These are phyloP conservation scores for Starmerella cellae DNA, from an alignment of 805 yeast genomes.

Conservation along the genomic window DNA sequence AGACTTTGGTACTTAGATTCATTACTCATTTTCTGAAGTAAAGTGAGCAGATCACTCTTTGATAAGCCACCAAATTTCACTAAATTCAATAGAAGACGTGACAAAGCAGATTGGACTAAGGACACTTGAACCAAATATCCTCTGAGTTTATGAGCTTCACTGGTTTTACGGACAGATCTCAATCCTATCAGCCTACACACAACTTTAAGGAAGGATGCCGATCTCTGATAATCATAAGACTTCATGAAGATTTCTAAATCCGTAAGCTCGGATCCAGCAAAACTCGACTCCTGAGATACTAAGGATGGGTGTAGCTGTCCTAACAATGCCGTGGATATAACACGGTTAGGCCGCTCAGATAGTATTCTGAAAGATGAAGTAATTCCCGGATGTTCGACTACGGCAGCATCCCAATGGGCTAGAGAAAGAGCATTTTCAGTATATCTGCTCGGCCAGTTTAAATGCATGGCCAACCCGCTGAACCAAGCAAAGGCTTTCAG, in stretches of 20 bases:
- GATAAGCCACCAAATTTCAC: not conserved
- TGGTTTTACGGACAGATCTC: not conserved
- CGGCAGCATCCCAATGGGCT: constrained; percentile 1
- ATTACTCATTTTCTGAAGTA: not conserved
- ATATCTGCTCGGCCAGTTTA: not conserved
- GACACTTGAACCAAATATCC: not conserved
- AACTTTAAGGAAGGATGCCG: not conserved
- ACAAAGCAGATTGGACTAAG: not conserved
- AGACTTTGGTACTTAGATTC: not conserved
- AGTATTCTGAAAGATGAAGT: constrained; percentile 1
- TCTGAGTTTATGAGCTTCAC: not conserved
- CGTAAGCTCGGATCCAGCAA: constrained; percentile 1
- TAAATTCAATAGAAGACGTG: not conserved
- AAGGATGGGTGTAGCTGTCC: not conserved
- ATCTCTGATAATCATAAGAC: constrained; percentile 8
- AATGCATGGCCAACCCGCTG: constrained; percentile 1
- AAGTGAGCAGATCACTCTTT: not conserved
- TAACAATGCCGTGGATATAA: not conserved
- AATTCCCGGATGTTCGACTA: not conserved
- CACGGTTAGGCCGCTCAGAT: not conserved
- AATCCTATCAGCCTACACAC: not conserved
- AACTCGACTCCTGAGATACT: not conserved
- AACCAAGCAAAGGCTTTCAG: constrained; percentile 11
- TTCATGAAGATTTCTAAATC: constrained; percentile 7
- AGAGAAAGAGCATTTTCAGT: not conserved